phyloP scores from a whole-genome alignment of 441 rosid species.

The Adansonia grandidieri region DNA sequence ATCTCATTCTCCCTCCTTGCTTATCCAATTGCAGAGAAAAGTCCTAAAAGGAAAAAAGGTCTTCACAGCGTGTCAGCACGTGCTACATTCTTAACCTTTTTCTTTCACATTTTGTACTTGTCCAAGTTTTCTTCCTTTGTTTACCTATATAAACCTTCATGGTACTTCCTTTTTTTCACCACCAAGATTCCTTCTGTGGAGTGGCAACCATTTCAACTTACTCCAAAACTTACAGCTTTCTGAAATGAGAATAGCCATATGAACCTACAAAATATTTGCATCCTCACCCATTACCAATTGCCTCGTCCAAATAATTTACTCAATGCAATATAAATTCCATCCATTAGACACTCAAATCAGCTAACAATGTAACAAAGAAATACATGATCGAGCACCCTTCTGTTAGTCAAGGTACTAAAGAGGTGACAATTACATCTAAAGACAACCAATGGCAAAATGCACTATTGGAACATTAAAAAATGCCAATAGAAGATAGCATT shows the following conservation, averaged over 20 bases:
- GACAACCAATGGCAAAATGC: background rate
- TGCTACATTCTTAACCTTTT: background rate
- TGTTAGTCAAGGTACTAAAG: conserved; percentile 5
- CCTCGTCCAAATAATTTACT: background rate
- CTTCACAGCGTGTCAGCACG: background rate
- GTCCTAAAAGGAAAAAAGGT: background rate
- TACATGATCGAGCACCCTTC: background rate
- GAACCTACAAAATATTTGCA: conserved; percentile 6
- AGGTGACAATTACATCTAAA: background rate
- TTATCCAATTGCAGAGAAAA: background rate
- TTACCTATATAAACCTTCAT: background rate
- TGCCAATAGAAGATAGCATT: background rate
- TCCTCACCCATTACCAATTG: background rate
- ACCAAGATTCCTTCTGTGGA: background rate
- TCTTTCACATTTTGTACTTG: background rate
- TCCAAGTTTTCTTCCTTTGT: background rate
- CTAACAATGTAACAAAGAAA: background rate
- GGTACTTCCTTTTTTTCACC: conserved; percentile 1
- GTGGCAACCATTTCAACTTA: background rate
- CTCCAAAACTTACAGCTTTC: background rate
- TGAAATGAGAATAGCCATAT: background rate
- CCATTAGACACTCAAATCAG: background rate
- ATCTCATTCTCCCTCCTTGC: conserved; percentile 1
- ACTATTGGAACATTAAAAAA: background rate
- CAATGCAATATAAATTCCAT: background rate